Base-by-base conservation (phyloP, 139 green algal genomes). In the Chlorella sp. region DNA sequence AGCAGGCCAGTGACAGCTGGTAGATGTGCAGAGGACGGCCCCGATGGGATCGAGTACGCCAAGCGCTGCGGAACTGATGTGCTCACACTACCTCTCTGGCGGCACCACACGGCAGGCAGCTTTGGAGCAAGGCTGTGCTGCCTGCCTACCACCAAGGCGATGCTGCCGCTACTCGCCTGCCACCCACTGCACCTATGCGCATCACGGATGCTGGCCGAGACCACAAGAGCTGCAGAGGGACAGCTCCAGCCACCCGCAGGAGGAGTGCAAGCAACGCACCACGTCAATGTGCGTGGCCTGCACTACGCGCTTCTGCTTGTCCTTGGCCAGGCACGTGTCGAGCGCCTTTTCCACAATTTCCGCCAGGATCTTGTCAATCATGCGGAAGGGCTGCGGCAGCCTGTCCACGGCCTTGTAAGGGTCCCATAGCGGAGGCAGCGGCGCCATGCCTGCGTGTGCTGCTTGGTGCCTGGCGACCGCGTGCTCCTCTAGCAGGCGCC, bases 331-430 rank as follows among this genome's bases (percentile, higher is more conserved):
- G 49, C 72, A 73, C 0, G 78, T 50, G 14, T 73, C 67, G n/a
- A 81, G 70, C 0, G 77, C 71, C 31, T 67, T 31, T 50, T 81
- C 74, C 3, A 85, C 62, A 42, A 85, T 79, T 42, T 85, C 79
- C 5, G 79, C 70, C 0, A 85, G 33, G 6, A 85, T 33, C 51
- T 85, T 85, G 62, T 85, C 79, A 23, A 85, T 74, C 79, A 85
- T 85, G 49, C 79, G 74, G 62, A 75, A 85, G 32, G 79, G 79
- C 79, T 85, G 79, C 32, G 79, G 79, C 26, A 85, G 62, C 35
- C 79, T 78, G 71, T 85, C 79, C 60, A 76, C 67, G 30, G 73
- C 74, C 31, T 71, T 73, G 50, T 49, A 35, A 3, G 79, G 79
- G 67, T 85, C 79, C 69, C 74, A 85, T 35, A 85, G n/a, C 14